Percentiles rank a stretch among this genome's conserved stretches.
These are phyloP conservation scores for Leptodontidium sp. DNA, from an alignment of 2,329 filamentous ascomycete species.

Conservation along the genomic window DNA sequence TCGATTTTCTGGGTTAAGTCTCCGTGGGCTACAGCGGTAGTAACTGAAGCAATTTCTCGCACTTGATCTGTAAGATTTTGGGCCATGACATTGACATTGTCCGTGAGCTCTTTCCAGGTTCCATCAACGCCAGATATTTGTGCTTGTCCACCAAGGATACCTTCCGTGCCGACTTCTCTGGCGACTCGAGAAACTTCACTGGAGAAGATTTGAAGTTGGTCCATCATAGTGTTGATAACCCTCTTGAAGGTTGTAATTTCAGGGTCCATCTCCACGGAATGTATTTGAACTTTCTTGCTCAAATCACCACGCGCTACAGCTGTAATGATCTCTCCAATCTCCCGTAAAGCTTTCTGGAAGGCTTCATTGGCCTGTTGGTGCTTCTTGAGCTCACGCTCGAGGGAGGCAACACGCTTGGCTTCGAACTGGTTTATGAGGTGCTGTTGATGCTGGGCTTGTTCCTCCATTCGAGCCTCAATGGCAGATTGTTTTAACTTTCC, in stretches of 20 bases:
- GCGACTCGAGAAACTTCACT: conserved; percentile 95
- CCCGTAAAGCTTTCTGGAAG: conserved; percentile 95
- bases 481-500: conserved; percentile 87
- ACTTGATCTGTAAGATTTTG: conserved; percentile 86
- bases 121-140: conserved; percentile 93
- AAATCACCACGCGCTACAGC: conserved; percentile 94
- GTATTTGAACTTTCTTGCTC: conserved; percentile 96
- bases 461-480: conserved; percentile 84
- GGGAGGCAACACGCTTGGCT: conserved; percentile 83
- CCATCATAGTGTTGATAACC: conserved; percentile 96
- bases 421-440: conserved; percentile 84
- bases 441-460: conserved; percentile 87
- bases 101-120: conserved; percentile 96
- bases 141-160: conserved; percentile 91
- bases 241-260: conserved; percentile 98
- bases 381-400: conserved; percentile 94
- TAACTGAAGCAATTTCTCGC: conserved; percentile 85
- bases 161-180: conserved; percentile 95
- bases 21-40: conserved; percentile 82
- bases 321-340: conserved; percentile 97
- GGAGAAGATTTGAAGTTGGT: conserved; percentile 95
- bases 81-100: conserved; percentile 87
- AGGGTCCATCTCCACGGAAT: conserved; percentile 95
- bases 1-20: conserved; percentile 87
- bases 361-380: conserved; percentile 98